Evolutionary conservation across 2,329 filamentous ascomycete genomes (phyloP).

Genomic region (Hypoxylon sp.): DNA sequence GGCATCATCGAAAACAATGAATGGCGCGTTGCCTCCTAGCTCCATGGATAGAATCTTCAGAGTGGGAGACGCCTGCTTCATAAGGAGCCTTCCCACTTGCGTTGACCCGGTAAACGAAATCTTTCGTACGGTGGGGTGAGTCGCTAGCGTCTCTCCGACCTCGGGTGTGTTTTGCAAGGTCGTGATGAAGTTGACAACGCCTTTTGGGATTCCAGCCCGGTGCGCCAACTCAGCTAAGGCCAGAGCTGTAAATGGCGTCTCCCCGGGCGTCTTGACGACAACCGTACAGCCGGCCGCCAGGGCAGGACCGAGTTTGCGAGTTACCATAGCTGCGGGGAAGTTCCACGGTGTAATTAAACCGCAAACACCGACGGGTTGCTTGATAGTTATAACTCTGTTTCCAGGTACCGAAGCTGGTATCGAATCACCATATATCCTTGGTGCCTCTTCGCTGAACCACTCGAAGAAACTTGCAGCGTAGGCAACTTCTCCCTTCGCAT

Average conservation of each 20-base stretch:
- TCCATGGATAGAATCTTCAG: constrained; percentile 90
- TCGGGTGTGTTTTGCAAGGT: constrained; percentile 83
- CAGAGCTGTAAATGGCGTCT: constrained; percentile 92
- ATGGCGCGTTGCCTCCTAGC: constrained; percentile 93
- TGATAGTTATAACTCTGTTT: constrained; percentile 83
- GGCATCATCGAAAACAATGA: constrained; percentile 97
- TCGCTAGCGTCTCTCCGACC: constrained; percentile 83
- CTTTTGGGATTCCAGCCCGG: constrained; percentile 89
- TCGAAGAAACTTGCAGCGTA: constrained; percentile 84
- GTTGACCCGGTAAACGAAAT: constrained; percentile 93
- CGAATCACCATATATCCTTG: constrained; percentile 79
- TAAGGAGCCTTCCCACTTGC: constrained; percentile 78
- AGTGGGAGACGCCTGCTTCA: constrained; percentile 89
- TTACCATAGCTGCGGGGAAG: constrained; percentile 85
- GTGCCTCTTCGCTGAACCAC: constrained; percentile 87
- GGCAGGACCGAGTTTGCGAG: constrained; percentile 78
- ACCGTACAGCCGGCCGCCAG: constrained; percentile 96
- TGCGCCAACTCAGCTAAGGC: constrained; percentile 89
- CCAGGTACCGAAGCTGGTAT: constrained; percentile 78
- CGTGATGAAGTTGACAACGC: constrained; percentile 92
- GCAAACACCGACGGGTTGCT: constrained; percentile 87
- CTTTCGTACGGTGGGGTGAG: constrained; percentile 83
- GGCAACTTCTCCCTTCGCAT: constrained; percentile 78
- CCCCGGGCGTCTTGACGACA: constrained; percentile 89
- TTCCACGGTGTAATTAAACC: constrained; percentile 92